phyloP scores from a whole-genome alignment of 148 eudicot genomes.

The Arbutus unedo region DNA sequence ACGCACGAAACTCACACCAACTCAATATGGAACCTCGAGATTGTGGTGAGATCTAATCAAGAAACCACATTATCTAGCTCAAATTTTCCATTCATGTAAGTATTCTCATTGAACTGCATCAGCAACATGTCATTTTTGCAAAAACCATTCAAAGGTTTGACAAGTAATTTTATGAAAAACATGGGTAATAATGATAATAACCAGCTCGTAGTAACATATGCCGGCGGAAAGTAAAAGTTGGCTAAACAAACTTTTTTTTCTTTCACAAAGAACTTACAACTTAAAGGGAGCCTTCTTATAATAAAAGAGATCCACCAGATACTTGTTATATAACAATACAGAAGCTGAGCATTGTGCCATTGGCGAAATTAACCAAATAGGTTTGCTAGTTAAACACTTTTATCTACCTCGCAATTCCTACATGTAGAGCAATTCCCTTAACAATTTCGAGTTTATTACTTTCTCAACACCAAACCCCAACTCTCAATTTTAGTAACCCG shows the following conservation, averaged over 20 bases:
- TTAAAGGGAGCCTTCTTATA: background rate
- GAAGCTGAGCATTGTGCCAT: background rate
- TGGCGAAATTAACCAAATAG: constrained; percentile 1
- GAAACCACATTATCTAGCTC: background rate
- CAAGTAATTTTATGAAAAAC: background rate
- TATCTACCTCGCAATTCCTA: background rate
- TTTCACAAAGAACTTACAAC: background rate
- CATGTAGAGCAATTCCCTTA: background rate
- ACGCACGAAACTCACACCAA: background rate
- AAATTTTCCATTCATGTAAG: background rate
- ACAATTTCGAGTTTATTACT: background rate
- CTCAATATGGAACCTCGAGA: background rate
- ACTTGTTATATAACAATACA: background rate
- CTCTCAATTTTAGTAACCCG: background rate
- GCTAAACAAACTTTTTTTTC: background rate
- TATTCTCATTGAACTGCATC: background rate
- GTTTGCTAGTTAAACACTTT: background rate
- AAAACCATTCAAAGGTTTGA: background rate
- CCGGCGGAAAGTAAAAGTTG: background rate
- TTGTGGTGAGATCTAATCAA: background rate
- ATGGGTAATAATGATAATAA: background rate
- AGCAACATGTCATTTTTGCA: background rate
- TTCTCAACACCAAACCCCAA: background rate
- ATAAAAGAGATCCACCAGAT: background rate
- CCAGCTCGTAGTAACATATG: too few relatives aligned